phyloP scores from a whole-genome alignment of 345 rosid species.

The Moricandia arvensis region DNA sequence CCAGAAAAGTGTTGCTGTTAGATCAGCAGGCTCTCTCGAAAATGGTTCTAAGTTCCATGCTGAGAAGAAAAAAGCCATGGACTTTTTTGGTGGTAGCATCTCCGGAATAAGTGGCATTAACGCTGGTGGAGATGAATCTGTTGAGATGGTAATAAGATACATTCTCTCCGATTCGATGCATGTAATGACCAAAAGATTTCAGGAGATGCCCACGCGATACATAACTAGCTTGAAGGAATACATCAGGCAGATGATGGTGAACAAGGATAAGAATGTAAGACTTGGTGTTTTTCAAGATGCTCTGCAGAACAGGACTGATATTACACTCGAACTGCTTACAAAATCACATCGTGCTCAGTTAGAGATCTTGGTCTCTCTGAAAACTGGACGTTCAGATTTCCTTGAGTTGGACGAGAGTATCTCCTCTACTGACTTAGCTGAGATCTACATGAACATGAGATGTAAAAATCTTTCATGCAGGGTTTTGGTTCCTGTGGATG shows the following conservation, averaged over 20 bases:
- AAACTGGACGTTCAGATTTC: conserved; percentile 67
- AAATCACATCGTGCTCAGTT: conserved; percentile 75
- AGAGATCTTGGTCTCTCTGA: conserved; percentile 81
- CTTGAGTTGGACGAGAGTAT: conserved; percentile 53
- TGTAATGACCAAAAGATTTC: conserved; percentile 72
- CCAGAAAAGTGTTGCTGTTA: conserved; percentile 57
- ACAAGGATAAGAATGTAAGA: conserved; percentile 56
- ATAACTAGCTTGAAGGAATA: conserved; percentile 64
- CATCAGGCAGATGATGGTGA: conserved; percentile 68
- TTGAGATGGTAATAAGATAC: conserved; percentile 63
- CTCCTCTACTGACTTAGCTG: conserved; percentile 75
- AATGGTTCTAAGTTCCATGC: conserved; percentile 55
- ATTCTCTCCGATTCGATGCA: conserved; percentile 72
- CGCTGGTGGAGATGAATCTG: conserved; percentile 68
- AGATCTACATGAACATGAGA: conserved; percentile 73
- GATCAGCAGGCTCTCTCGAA: conserved; percentile 74
- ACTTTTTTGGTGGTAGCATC: conserved; percentile 53
- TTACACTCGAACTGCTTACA: conserved; percentile 54
- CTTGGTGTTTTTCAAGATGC: conserved; percentile 54
- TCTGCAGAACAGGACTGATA: conserved; percentile 62
- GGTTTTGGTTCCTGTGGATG: conserved; percentile 78
- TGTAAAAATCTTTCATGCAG: conserved; percentile 79
- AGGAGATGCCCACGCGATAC: conserved; percentile 72
- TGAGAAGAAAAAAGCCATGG: conserved; percentile 64
- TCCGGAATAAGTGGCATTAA: conserved; percentile 58